These are phyloP conservation scores for Anisodus acutangulus DNA, from an alignment of 257 asterid species.

Conservation along the genomic window DNA sequence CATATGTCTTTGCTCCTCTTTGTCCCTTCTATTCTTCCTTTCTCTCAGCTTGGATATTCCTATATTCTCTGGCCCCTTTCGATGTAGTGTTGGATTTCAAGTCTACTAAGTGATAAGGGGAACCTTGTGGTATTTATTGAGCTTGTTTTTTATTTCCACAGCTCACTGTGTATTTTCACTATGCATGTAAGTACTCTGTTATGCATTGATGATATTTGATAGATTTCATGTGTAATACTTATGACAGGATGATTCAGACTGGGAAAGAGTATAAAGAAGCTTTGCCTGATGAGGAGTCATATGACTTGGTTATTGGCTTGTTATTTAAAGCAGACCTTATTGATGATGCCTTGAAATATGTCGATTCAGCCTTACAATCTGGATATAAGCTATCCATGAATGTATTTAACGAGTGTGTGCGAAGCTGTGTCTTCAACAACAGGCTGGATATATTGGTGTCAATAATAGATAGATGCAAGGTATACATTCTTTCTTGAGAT, in stretches of 20 bases:
- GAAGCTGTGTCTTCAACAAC: constrained; percentile 46
- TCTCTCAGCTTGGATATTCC: neutral
- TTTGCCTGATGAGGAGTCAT: constrained; percentile 82
- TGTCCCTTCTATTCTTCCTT: neutral
- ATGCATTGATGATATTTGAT: constrained; percentile 38
- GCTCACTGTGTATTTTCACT: neutral
- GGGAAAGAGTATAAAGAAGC: constrained; percentile 74
- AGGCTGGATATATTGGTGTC: constrained; percentile 74
- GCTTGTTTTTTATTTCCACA: neutral
- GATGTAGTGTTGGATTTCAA: neutral
- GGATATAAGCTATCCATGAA: constrained; percentile 66
- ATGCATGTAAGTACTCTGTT: neutral
- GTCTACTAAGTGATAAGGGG: neutral
- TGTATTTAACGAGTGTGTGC: constrained; percentile 60
- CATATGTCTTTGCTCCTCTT: neutral
- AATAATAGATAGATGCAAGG: constrained; percentile 92
- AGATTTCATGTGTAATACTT: constrained; percentile 37
- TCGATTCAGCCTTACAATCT: constrained; percentile 65
- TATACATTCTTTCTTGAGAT: constrained; percentile 36
- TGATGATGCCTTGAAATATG: constrained; percentile 68
- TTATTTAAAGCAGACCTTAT: constrained; percentile 57
- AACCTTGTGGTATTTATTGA: neutral
- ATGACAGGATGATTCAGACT: constrained; percentile 73
- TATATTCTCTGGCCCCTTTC: neutral
- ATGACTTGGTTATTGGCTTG: constrained; percentile 74